These are phyloP conservation scores for Cyclaneusma minus DNA, from an alignment of 2,329 filamentous ascomycete genomes.

Conservation along the genomic window DNA sequence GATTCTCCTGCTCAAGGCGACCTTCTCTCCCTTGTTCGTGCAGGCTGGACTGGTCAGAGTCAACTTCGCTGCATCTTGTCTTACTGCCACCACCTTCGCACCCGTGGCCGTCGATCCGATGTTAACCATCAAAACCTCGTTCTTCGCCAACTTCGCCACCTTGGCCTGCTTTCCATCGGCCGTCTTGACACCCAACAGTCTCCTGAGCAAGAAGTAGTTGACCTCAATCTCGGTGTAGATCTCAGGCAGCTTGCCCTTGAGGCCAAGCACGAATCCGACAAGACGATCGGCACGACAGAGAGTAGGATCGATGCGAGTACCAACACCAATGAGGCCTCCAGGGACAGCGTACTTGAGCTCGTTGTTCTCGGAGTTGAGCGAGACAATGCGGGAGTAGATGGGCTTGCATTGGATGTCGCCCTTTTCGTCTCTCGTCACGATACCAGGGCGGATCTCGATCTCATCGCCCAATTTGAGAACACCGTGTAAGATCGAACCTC, in stretches of 20 bases:
- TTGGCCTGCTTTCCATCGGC: slow-evolving; percentile 98
- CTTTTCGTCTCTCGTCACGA: slow-evolving; percentile 86
- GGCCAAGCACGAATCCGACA: slow-evolving; percentile 91
- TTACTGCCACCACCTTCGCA: slow-evolving; percentile 93
- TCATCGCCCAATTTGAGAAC: slow-evolving; percentile 94
- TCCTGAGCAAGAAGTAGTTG: slow-evolving; percentile 95
- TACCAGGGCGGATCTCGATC: slow-evolving; percentile 97
- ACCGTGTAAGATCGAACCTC: slow-evolving; percentile 91
- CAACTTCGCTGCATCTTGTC: slow-evolving; percentile 93
- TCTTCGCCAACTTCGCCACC: slow-evolving; percentile 95
- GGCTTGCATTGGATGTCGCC: slow-evolving; percentile 93
- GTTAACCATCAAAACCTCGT: slow-evolving; percentile 99
- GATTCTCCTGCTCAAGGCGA: slow-evolving; percentile 87
- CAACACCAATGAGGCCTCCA: slow-evolving; percentile 94
- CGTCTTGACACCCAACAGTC: slow-evolving; percentile 90
- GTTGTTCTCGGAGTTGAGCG: slow-evolving; percentile 94
- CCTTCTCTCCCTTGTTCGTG: slow-evolving; percentile 96
- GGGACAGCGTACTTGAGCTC: slow-evolving; percentile 97
- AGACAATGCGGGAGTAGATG: slow-evolving; percentile 89
- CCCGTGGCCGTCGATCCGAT: slow-evolving; percentile 95
- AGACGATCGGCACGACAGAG: slow-evolving; percentile 98
- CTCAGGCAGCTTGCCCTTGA: slow-evolving; percentile 82
- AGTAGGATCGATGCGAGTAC: slow-evolving; percentile 92
- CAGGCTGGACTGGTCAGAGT: slow-evolving; percentile 86
- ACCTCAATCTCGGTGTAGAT: slow-evolving; percentile 98